Conservation (phyloP, 176 grass and related monocot species). For the Tillandsia fasciculata region DNA sequence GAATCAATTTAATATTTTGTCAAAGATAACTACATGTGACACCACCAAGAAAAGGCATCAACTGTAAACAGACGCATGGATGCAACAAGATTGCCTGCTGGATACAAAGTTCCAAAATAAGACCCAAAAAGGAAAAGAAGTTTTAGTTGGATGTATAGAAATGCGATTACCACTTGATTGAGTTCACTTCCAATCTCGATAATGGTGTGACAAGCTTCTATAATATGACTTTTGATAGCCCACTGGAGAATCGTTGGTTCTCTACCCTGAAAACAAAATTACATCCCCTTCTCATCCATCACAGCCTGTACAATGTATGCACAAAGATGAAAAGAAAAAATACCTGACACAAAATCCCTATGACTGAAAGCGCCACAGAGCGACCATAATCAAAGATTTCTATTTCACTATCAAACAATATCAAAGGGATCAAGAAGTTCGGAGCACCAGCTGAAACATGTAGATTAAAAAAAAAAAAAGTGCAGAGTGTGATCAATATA, state of each 20-base stretch:
- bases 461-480: neutral
- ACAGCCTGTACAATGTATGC: neutral
- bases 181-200: constrained; percentile 12
- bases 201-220: constrained; percentile 10
- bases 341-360: constrained; percentile 21
- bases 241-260: constrained; percentile 5
- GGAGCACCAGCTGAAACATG: constrained; percentile 7
- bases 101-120: neutral
- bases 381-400: constrained; percentile 15
- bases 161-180: constrained; percentile 5
- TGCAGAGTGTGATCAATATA: neutral
- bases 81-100: neutral
- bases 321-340: neutral
- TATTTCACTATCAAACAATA: constrained; percentile 9
- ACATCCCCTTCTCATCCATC: no score
- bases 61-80: neutral
- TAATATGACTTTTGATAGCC: constrained; percentile 7
- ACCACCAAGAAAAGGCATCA: neutral
- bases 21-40: neutral
- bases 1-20: no score
- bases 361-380: constrained; percentile 8
- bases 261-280: constrained; percentile 18
- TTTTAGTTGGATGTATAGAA: neutral
- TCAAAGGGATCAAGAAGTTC: constrained; percentile 15
- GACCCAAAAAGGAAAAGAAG: neutral